These are phyloP conservation scores for Hanseniaspora sp. DNA, from an alignment of 1,139 yeast species.

Conservation along the genomic window DNA sequence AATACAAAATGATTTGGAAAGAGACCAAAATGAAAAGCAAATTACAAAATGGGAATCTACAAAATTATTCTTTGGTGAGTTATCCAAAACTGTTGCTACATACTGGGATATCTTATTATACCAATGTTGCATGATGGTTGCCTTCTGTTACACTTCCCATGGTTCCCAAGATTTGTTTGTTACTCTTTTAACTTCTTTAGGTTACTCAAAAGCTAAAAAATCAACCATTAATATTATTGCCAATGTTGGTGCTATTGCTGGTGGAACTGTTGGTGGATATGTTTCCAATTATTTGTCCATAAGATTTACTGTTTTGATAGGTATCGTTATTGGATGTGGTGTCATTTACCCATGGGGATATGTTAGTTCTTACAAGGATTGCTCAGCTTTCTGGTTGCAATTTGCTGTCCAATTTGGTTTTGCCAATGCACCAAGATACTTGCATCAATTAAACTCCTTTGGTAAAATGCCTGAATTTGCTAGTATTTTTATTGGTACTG, in stretches of 20 bases:
- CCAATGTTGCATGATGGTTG: constrained; percentile 48
- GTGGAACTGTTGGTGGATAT: constrained; percentile 58
- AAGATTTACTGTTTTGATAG: constrained; percentile 44
- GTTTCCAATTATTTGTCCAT: constrained; percentile 49
- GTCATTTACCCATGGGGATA: constrained; percentile 71
- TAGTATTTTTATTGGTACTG: constrained; percentile 41
- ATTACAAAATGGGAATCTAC: constrained; percentile 20
- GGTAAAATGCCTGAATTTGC: constrained; percentile 49
- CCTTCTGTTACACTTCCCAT: constrained; percentile 59
- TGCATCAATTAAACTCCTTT: constrained; percentile 37
- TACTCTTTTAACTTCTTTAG: constrained; percentile 43
- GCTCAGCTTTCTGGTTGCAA: constrained; percentile 68
- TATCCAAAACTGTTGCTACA: constrained; percentile 29
- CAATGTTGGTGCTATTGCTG: constrained; percentile 56
- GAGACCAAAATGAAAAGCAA: constrained; percentile 17
- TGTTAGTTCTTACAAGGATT: constrained; percentile 36
- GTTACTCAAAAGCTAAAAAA: constrained; percentile 40
- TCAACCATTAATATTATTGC: constrained; percentile 63
- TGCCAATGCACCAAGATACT: constrained; percentile 54
- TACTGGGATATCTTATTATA: constrained; percentile 41
- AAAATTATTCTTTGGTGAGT: constrained; percentile 18
- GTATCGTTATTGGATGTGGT: constrained; percentile 59
- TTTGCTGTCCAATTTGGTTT: constrained; percentile 70
- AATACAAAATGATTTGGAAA: constrained; percentile 22
- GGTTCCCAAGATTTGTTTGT: constrained; percentile 69